Percentiles rank a stretch among this genome's conserved stretches.
phyloP scores from a whole-genome alignment of 495 filamentous ascomycete species.

The Podospora bellae-mahoneyi region DNA sequence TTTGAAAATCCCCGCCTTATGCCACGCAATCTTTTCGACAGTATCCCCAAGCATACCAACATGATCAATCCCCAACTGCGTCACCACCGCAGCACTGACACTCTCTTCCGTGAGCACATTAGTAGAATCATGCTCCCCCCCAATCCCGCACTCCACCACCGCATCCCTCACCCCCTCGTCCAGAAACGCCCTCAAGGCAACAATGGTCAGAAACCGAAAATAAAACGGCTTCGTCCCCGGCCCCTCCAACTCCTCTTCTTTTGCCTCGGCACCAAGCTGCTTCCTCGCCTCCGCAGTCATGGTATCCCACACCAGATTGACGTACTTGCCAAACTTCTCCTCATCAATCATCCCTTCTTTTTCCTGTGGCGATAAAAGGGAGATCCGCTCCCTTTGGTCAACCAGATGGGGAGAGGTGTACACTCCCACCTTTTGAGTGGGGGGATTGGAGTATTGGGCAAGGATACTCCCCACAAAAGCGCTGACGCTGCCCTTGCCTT shows the following conservation, averaged over 20 bases:
- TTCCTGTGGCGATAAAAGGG: constrained; percentile 33
- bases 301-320: constrained; percentile 65
- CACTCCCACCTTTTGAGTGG: constrained; percentile 47
- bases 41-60: constrained; percentile 47
- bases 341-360: constrained; percentile 43
- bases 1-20: constrained; percentile 52
- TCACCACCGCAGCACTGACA: constrained; percentile 40
- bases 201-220: constrained; percentile 52
- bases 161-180: constrained; percentile 39
- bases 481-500: constrained; percentile 58
- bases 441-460: constrained; percentile 30
- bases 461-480: constrained; percentile 48
- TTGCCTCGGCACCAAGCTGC: constrained; percentile 20
- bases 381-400: constrained; percentile 61
- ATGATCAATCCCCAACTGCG: constrained; percentile 51
- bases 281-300: constrained; percentile 28
- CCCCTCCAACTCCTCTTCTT: constrained; percentile 20
- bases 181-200: constrained; percentile 46
- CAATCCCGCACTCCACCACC: constrained; percentile 50
- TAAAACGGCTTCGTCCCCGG: constrained; percentile 53
- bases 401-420: constrained; percentile 68
- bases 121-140: constrained; percentile 51
- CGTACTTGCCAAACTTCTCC: constrained; percentile 55
- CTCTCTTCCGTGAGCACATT: constrained; percentile 39
- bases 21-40: constrained; percentile 50